Conservation (phyloP, 2,329 filamentous ascomycete species). For the Pseudopyricularia javanii region DNA sequence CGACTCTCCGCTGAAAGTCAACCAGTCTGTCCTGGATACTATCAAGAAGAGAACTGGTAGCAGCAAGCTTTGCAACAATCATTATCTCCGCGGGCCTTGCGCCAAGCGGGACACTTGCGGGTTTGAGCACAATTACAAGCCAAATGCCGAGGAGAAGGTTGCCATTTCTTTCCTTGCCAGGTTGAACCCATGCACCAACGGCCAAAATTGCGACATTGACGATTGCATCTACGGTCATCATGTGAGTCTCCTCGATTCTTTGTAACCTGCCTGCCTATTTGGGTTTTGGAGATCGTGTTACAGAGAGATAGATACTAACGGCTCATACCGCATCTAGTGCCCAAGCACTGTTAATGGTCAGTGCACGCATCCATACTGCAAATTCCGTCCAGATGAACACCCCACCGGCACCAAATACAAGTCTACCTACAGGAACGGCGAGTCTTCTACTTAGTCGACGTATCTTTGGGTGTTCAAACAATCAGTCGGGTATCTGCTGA, state of each 20-base stretch:
- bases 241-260: constrained; percentile 23
- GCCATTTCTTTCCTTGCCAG: constrained; percentile 44
- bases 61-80: constrained; percentile 50
- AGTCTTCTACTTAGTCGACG: not conserved
- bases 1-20: constrained; percentile 37
- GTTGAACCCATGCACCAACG: constrained; percentile 42
- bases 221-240: constrained; percentile 54
- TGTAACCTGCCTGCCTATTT: not conserved
- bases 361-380: constrained; percentile 43
- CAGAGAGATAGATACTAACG: not conserved
- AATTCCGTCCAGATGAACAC: constrained; percentile 39
- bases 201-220: constrained; percentile 43
- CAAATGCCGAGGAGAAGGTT: constrained; percentile 38
- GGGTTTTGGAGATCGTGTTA: not conserved
- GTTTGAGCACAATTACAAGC: constrained; percentile 44
- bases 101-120: constrained; percentile 39
- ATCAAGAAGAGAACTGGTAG: constrained; percentile 42
- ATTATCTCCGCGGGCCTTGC: constrained; percentile 46
- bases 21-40: constrained; percentile 31
- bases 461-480: not conserved
- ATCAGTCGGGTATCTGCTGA: not conserved
- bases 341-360: constrained; percentile 36
- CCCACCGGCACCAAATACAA: constrained; percentile 43
- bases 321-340: constrained; percentile 23
- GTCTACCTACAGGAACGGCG: constrained; percentile 5